phyloP scores from a whole-genome alignment of 2,329 filamentous ascomycete species.

The Aspergillus oerlinghausenensis region DNA sequence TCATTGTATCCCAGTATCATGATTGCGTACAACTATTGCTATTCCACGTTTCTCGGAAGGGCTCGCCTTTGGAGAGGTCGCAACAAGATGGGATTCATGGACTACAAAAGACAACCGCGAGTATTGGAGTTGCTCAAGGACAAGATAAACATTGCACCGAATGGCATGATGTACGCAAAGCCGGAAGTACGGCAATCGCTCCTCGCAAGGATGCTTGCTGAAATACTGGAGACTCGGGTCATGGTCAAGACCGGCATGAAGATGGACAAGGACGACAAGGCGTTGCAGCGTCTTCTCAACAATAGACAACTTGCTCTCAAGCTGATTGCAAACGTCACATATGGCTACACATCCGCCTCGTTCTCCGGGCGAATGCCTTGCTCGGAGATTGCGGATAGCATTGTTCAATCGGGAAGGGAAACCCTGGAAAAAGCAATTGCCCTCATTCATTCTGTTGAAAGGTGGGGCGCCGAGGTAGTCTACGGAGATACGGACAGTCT shows the following conservation, averaged over 20 bases:
- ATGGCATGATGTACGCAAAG: conserved; percentile 94
- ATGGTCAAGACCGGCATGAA: conserved; percentile 99
- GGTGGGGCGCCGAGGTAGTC: conserved; percentile 93
- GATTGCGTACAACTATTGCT: conserved; percentile 99
- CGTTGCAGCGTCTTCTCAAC: conserved; percentile 80
- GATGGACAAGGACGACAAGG: conserved; percentile 79
- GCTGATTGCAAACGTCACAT: conserved; percentile 96
- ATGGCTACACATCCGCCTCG: conserved; percentile 93
- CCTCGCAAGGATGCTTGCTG: conserved; percentile 90
- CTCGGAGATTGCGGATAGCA: conserved; percentile 95
- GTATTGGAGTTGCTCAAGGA: conserved; percentile 75
- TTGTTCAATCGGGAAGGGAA: conserved; percentile 92
- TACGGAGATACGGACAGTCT: conserved; percentile 97
- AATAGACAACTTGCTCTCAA: conserved; percentile 93
- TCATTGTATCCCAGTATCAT: conserved; percentile 95
- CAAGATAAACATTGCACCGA: conserved; percentile 86
- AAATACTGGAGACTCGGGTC: conserved; percentile 90
- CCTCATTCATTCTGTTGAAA: conserved; percentile 78
- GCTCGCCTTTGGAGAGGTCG: conserved; percentile 82
- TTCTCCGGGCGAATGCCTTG: conserved; percentile 98
- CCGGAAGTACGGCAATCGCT: conserved; percentile 81
- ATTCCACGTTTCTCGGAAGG: conserved; percentile 89
- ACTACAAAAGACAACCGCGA: conserved; percentile 73
- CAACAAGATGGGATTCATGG: conserved; percentile 90
- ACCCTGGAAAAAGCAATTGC: conserved; percentile 92